Conservation (phyloP, 208 protist species). For the Acanthamoeba sp. region DNA sequence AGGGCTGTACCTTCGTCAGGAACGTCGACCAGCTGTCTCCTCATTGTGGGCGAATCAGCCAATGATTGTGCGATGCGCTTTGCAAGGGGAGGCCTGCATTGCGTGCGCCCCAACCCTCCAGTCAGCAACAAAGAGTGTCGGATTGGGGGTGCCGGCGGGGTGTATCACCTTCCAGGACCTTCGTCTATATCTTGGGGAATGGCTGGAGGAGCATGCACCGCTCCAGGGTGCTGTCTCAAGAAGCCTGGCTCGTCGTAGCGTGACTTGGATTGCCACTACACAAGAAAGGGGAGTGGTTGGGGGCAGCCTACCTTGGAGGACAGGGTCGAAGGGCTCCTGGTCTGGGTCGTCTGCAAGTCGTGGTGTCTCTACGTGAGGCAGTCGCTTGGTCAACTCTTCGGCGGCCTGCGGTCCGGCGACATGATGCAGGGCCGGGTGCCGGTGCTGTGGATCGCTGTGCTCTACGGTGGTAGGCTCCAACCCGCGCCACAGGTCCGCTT, state of each 20-base stretch:
- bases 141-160: no score
- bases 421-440: not conserved
- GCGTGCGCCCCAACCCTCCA: no score
- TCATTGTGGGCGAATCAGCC: not conserved
- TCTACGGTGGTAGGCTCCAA: not conserved
- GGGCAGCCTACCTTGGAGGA: not conserved
- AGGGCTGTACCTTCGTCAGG: not conserved
- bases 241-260: no score
- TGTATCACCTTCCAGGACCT: not conserved
- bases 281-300: not conserved
- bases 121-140: no score
- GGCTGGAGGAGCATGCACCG: not conserved
- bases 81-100: not conserved
- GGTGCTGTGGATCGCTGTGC: not conserved
- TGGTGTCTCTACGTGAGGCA: not conserved
- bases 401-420: not conserved
- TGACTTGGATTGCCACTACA: no score
- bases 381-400: not conserved
- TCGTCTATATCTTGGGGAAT: not conserved
- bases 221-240: not conserved
- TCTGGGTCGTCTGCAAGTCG: not conserved
- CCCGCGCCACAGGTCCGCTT: not conserved
- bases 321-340: not conserved
- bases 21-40: not conserved
- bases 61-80: not conserved